These are phyloP conservation scores for Thymus mandschuricus DNA, from an alignment of 257 asterid species.

Conservation along the genomic window DNA sequence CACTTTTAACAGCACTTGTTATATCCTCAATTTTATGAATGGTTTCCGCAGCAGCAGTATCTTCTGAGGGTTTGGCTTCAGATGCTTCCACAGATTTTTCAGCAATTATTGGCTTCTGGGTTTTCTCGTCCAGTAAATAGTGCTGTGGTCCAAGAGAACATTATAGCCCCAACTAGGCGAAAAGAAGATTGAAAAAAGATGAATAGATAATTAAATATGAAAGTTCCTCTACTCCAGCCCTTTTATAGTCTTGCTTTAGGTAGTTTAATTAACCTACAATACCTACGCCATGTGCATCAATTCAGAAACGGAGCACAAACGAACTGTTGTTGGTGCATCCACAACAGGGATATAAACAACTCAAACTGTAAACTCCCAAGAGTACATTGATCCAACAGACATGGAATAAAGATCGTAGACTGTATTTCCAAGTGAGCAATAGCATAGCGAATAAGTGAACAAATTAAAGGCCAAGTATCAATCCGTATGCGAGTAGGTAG, in stretches of 20 bases:
- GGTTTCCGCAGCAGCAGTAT: constrained; percentile 44
- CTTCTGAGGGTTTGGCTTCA: constrained; percentile 46
- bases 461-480: not conserved
- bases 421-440: not conserved
- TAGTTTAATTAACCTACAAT: not conserved
- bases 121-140: constrained; percentile 67
- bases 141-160: constrained; percentile 44
- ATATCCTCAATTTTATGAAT: constrained; percentile 48
- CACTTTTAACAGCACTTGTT: constrained; percentile 50
- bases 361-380: not conserved
- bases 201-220: not conserved
- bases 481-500: too few species aligned
- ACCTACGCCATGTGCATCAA: constrained; percentile 1
- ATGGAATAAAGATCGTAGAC: constrained; percentile 5
- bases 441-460: not conserved
- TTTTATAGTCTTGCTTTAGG: not conserved
- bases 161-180: constrained; percentile 2
- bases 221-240: constrained; percentile 4
- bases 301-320: constrained; percentile 8
- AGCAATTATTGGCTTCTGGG: constrained; percentile 32
- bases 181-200: not conserved
- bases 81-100: constrained; percentile 51
- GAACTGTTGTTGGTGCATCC: not conserved
- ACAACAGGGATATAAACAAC: constrained; percentile 1
- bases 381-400: constrained; percentile 1